A percentile compares a stretch with the other conserved stretches of the same genome.
These are phyloP conservation scores for Colletotrichum sp. DNA, from an alignment of 2,329 filamentous ascomycete genomes.

Conservation along the genomic window DNA sequence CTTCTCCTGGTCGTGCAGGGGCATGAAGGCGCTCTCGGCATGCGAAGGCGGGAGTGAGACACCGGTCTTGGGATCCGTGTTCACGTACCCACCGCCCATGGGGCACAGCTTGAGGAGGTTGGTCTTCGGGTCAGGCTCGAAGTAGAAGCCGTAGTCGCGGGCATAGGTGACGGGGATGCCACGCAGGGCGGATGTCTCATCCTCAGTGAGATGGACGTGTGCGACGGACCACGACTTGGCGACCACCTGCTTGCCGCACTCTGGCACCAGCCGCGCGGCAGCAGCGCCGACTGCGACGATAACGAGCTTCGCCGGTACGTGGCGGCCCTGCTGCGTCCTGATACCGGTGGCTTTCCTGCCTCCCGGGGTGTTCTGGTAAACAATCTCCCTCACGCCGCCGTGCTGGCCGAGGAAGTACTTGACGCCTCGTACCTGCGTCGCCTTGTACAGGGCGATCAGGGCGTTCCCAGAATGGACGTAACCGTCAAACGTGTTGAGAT, in stretches of 20 bases:
- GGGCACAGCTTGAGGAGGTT: conserved; percentile 65
- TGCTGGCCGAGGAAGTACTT: conserved; percentile 36
- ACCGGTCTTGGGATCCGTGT: conserved; percentile 36
- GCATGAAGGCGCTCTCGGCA: conserved; percentile 52
- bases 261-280: conserved; percentile 50
- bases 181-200: conserved; percentile 57
- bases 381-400: conserved; percentile 29
- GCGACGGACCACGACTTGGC: conserved; percentile 65
- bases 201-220: conserved; percentile 60
- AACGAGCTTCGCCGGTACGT: conserved; percentile 35
- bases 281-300: conserved; percentile 59
- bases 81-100: conserved; percentile 61
- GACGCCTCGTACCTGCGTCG: conserved; percentile 41
- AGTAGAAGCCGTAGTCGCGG: conserved; percentile 68
- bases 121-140: conserved; percentile 65
- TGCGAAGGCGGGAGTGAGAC: conserved; percentile 32
- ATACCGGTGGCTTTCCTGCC: background rate
- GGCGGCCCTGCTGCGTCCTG: background rate
- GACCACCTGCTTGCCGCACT: conserved; percentile 52
- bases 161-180: conserved; percentile 66
- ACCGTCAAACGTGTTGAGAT: conserved; percentile 61
- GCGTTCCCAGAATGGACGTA: conserved; percentile 62
- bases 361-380: conserved; percentile 24
- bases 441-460: conserved; percentile 49
- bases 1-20: conserved; percentile 55